Evolutionary conservation across 192 early-diverging fungal genomes (phyloP).

Genomic region (Podila epigama): DNA sequence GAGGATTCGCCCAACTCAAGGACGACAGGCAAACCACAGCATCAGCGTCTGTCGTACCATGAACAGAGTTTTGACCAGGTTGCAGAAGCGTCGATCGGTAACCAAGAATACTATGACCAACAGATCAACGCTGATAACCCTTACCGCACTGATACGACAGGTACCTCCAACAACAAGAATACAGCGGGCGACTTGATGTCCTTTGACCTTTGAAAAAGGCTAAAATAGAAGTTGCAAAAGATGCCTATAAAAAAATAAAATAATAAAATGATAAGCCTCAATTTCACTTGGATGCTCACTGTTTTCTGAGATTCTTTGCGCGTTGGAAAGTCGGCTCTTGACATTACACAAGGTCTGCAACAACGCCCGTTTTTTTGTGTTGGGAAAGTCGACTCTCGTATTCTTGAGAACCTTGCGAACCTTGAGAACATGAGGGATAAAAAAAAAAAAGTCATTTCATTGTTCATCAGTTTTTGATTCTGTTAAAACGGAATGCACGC

Average conservation of each 20-base stretch:
- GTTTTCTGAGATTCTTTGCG: neutral
- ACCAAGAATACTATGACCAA: slow-evolving; percentile 48
- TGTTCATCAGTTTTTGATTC: no score
- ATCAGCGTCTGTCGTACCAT: slow-evolving; percentile 41
- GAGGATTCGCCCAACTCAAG: slow-evolving; percentile 6
- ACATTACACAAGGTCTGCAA: no score
- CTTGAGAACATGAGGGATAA: no score
- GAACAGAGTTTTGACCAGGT: slow-evolving; percentile 47
- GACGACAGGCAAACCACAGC: slow-evolving; percentile 18
- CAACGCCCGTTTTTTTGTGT: no score
- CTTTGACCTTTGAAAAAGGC: slow-evolving; percentile 24
- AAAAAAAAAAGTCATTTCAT: no score
- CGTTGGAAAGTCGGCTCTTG: no score
- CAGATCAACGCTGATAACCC: slow-evolving; percentile 45
- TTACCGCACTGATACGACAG: slow-evolving; percentile 37
- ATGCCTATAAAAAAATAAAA: no score
- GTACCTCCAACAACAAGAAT: slow-evolving; percentile 9
- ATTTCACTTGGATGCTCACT: no score
- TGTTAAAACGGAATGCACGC: no score
- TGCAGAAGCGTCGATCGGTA: slow-evolving; percentile 45
- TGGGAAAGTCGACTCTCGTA: no score
- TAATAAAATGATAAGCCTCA: no score
- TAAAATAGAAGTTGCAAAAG: neutral
- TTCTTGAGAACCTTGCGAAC: no score
- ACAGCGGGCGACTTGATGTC: slow-evolving; percentile 38